Base-by-base conservation (phyloP, 257 asterid species). In the Plantago elongata region DNA sequence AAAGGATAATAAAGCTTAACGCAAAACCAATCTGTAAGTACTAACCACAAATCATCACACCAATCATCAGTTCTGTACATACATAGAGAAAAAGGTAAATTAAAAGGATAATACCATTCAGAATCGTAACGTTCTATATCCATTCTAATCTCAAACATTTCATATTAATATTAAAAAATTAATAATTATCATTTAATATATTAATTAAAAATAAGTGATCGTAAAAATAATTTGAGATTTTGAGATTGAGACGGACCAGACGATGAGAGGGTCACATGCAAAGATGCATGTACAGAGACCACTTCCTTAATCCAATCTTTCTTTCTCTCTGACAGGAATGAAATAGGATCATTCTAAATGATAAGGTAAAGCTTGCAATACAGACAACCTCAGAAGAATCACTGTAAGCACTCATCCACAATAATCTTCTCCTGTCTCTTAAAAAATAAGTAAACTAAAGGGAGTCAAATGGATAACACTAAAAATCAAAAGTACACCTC, bases 251-350 rank as follows among this genome's bases (percentile, higher is more conserved):
- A 22, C 27, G 27, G 27, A 22, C 1, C 2, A 1, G 27, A 22
- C n/a, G 27, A 22, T 22, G 27, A 22, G 27, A 22, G 27, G 42
- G 30, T 59, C 63, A 59, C 63, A 58, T 58, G 63, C n/a, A 58
- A 22, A 1, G 27, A 22, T 22, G 27, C 27, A n/a, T n/a, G 54
- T 49, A 15, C 13, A 49, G 13, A 60, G 51, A 60, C 49, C 64
- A 60, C 16, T 60, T 60, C 54, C 43, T 60, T 17, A 47, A 60
- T 43, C 17, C 38, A 59, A 34, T 34, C 7, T 34, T 34, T 34
- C 5, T 5, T 34, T 34, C 40, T 43, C 38, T 59, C 63, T 60
- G 64, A 60, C 64, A 60, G 51, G 40, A 34, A 34, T 34, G 40
- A 6, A 34, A 34, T 34, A 34, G 40, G 30, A 60, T 60, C 64